Evolutionary conservation across 768 basidiomycete genomes (phyloP).

Genomic region (Naganishia onofrii): DNA sequence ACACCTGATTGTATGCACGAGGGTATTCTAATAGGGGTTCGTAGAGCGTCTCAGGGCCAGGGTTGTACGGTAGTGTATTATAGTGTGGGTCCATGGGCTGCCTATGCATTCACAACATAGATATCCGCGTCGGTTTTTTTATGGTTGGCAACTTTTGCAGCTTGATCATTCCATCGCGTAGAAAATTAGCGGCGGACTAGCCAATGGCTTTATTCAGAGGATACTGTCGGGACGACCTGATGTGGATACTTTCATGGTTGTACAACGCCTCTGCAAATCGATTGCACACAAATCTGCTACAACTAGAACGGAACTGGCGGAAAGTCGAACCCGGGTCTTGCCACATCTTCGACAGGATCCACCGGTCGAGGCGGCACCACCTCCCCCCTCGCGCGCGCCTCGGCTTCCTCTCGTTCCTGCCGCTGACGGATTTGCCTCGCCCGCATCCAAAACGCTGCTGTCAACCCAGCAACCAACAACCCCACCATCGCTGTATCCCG

Average conservation of each 20-base stretch:
- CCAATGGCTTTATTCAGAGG: too few relatives aligned
- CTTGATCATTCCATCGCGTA: too few relatives aligned
- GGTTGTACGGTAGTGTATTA: conserved; percentile 3
- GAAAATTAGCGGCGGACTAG: too few relatives aligned
- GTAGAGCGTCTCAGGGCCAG: background rate
- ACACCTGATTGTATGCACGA: too few relatives aligned
- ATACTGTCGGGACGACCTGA: too few relatives aligned
- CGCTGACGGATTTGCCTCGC: conserved; percentile 72
- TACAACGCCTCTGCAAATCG: too few relatives aligned
- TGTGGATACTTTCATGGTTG: too few relatives aligned
- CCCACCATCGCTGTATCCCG: conserved; percentile 55
- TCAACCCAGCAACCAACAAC: conserved; percentile 68
- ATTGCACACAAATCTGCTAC: too few relatives aligned
- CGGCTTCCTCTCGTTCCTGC: conserved; percentile 58
- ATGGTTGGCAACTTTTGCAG: too few relatives aligned
- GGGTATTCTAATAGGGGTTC: too few relatives aligned
- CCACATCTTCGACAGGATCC: background rate
- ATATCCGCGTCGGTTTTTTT: too few relatives aligned
- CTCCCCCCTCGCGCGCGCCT: conserved; percentile 21
- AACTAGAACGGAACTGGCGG: conserved; percentile 11
- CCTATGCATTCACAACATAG: background rate
- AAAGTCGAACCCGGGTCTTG: conserved; percentile 20
- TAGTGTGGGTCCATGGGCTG: background rate
- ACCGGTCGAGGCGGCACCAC: background rate
- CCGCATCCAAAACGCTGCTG: conserved; percentile 72